phyloP scores from a whole-genome alignment of 2,329 filamentous ascomycete species.

The Sclerotinia nivalis region DNA sequence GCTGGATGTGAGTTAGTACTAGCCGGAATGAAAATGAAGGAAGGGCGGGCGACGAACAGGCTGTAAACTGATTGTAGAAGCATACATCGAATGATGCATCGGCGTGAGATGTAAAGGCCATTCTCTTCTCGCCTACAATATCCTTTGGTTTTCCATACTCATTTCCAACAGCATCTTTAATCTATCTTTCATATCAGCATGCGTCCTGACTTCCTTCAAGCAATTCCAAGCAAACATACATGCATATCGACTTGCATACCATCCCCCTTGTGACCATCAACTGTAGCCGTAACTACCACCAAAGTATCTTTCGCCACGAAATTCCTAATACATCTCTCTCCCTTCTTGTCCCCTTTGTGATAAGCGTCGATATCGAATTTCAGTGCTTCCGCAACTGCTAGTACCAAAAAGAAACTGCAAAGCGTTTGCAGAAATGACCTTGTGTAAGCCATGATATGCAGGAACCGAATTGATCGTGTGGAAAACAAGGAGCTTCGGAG shows the following conservation, averaged over 20 bases:
- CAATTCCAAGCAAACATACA: slow-evolving; percentile 54
- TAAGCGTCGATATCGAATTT: slow-evolving; percentile 90
- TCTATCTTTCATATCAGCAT: slow-evolving; percentile 54
- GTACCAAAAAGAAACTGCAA: slow-evolving; percentile 58
- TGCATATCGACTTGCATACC: slow-evolving; percentile 94
- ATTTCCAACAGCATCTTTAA: slow-evolving; percentile 92
- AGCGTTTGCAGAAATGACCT: slow-evolving; percentile 57
- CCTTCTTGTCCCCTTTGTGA: slow-evolving; percentile 61
- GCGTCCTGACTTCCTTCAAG: not conserved
- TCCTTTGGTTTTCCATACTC: slow-evolving; percentile 93
- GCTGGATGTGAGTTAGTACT: slow-evolving; percentile 16
- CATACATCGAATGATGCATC: slow-evolving; percentile 96
- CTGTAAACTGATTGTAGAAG: slow-evolving; percentile 80
- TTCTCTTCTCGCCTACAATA: slow-evolving; percentile 77
- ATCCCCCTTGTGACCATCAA: slow-evolving; percentile 84
- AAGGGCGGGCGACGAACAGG: slow-evolving; percentile 56
- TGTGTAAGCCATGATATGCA: slow-evolving; percentile 51
- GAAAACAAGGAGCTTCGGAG: not conserved
- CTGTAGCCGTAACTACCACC: slow-evolving; percentile 89
- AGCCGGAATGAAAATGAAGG: slow-evolving; percentile 1
- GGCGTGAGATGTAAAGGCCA: slow-evolving; percentile 88
- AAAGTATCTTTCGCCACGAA: slow-evolving; percentile 90
- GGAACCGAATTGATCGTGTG: slow-evolving; percentile 6
- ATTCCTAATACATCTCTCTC: slow-evolving; percentile 92
- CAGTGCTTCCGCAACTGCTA: slow-evolving; percentile 63